These are phyloP conservation scores for Hypomontagnella monticulosa DNA, from an alignment of 495 filamentous ascomycete genomes.

Conservation along the genomic window DNA sequence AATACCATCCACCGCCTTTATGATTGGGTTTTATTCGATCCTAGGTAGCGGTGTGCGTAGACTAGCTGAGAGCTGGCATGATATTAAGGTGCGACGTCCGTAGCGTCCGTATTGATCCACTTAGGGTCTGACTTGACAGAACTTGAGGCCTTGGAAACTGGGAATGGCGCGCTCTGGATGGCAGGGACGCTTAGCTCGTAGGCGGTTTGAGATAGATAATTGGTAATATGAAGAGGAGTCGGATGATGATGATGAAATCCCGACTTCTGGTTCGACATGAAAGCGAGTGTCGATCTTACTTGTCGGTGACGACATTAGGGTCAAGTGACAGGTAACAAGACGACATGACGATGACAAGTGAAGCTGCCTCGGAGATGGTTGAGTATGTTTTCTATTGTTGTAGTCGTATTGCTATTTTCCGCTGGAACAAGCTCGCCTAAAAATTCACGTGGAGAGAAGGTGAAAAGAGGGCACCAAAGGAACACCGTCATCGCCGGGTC, in stretches of 20 bases:
- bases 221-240: conserved; percentile 14
- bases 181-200: conserved; percentile 4
- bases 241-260: conserved; percentile 33
- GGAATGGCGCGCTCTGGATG: conserved; percentile 8
- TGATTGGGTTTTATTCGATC: conserved; percentile 16
- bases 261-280: conserved; percentile 21
- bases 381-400: conserved; percentile 12
- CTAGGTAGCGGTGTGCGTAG: conserved; percentile 34
- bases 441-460: conserved; percentile 20
- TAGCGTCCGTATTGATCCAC: conserved; percentile 28
- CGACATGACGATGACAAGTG: conserved; percentile 17
- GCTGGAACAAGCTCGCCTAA: conserved; percentile 13
- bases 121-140: conserved; percentile 6
- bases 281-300: conserved; percentile 25
- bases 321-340: conserved; percentile 36
- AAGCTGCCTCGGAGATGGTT: conserved; percentile 4
- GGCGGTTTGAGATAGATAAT: conserved; percentile 6
- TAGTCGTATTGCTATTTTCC: conserved; percentile 25
- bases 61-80: conserved; percentile 22
- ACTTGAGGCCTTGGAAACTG: conserved; percentile 5
- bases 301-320: conserved; percentile 33
- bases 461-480: conserved; percentile 2
- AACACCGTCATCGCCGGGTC: conserved; percentile 3
- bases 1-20: conserved; percentile 18
- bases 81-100: conserved; percentile 20